These are phyloP conservation scores for Taxawa tesnikishii DNA, from an alignment of 2,329 filamentous ascomycete genomes.

Conservation along the genomic window DNA sequence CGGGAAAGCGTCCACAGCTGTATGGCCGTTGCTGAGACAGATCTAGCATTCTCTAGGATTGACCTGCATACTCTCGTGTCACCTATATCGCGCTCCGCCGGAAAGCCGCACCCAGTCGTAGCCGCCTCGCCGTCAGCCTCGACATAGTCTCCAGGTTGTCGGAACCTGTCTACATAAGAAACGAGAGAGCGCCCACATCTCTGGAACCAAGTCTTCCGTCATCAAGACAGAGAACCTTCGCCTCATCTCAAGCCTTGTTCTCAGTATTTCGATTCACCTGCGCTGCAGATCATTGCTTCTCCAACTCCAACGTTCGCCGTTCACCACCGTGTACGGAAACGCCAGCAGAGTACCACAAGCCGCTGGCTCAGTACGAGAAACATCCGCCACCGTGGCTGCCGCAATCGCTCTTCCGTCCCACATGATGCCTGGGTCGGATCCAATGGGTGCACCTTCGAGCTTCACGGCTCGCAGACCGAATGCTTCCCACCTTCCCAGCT, in stretches of 20 bases:
- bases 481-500: slow-evolving; percentile 54
- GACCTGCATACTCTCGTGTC: slow-evolving; percentile 30
- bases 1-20: slow-evolving; percentile 23
- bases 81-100: slow-evolving; percentile 22
- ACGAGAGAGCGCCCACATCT: slow-evolving; percentile 2
- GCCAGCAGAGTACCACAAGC: too few species aligned
- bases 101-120: slow-evolving; percentile 9
- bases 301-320: too few species aligned
- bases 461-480: slow-evolving; percentile 60
- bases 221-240: not conserved
- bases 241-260: not conserved
- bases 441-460: slow-evolving; percentile 49
- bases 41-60: slow-evolving; percentile 30
- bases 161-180: slow-evolving; percentile 3
- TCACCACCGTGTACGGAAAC: too few species aligned
- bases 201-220: slow-evolving; percentile 1
- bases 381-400: slow-evolving; percentile 48
- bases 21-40: slow-evolving; percentile 24
- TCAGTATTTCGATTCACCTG: slow-evolving; percentile 1
- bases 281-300: slow-evolving; percentile 1
- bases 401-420: slow-evolving; percentile 47
- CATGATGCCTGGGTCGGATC: slow-evolving; percentile 51
- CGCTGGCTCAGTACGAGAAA: not conserved
- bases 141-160: slow-evolving; percentile 8
- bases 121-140: slow-evolving; percentile 13